Base-by-base conservation (phyloP, 768 basidiomycete species). In the Mycena sanguinolenta region DNA sequence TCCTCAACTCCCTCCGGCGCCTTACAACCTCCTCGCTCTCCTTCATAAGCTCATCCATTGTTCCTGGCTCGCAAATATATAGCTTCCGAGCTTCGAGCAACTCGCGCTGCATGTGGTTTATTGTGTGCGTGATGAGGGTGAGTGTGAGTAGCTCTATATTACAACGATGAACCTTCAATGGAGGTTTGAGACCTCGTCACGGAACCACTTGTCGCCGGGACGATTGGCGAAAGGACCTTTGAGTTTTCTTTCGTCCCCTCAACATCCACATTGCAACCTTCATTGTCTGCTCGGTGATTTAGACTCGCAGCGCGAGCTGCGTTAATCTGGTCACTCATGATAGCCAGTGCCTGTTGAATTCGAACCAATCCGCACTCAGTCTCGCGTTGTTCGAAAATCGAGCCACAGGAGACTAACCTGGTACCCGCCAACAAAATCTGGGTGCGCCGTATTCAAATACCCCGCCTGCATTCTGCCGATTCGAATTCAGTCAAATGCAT, bases 21-120 rank as follows among this genome's bases (percentile, higher is more conserved):
- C 83, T 90, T 54, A 96, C 92, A 68, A 97, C 93, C 72, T 85
- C 92, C 77, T 98, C 96, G 73, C 93, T 95, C 86, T 95, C 97
- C 84, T 98, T 98, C 77, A 99, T 85, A 70, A 99, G 82, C 58
- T 98, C 97, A 55, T 97, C 95, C 30, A 99, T 86, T 16, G 97
- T 95, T 12, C 99, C 97, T 16, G 96, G 92, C 81, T 97, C 97
- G 87, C 99, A 99, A n/a, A 99, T 86, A 84, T 98, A n/a, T n/a
- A n/a, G n/a, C n/a, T n/a, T n/a, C n/a, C n/a, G n/a, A n/a, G n/a
- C 95, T 77, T 97, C 95, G 59, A 99, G 82, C 42, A 99, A 87
- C 81, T 98, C 97, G 69, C 91, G 88, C 83, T 99, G 98, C 66
- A 99, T 84, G 79, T 95, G 90, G 82, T 99, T 97, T 82, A 98